Base-by-base conservation (phyloP, 2,329 filamentous ascomycete genomes). In the Botrytis porri region DNA sequence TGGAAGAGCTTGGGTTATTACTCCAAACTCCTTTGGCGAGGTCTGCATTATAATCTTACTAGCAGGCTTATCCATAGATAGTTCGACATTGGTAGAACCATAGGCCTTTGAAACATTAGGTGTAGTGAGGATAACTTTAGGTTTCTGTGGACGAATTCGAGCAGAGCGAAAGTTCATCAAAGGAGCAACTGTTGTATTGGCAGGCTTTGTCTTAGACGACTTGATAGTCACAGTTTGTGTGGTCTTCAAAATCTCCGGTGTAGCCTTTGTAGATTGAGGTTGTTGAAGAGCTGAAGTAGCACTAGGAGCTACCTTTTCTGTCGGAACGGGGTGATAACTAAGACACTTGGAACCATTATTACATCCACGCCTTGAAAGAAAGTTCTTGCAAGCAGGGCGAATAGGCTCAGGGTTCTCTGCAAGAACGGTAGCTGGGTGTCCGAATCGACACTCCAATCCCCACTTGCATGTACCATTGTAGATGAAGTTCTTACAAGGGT, bases 201-300 rank as follows among this genome's bases (percentile, higher is more conserved):
- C 3, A 62, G 14, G 22, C 1, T n/a, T 16, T 39, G 25, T 22
- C 60, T n/a, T 25, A 16, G 22, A 4, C 14, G 7, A 62, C 14
- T 16, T 39, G 25, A 20, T 0, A 51, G 6, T n/a, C 12, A 1
- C 1, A 37, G 2, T 5, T 0, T 12, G 22, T 65, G 29, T 3
- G 2, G 20, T n/a, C 29, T 62, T 20, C 5, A 16, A 29, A 41
- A 7, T 9, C 22, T 1, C 25, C 14, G 12, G 20, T 8, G 6
- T 48, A 65, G 10, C 25, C 7, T 0, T 51, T 6, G 22, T 65
- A 0, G 43, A n/a, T 51, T n/a, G 29, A 37, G 29, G n/a, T 3
- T 4, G 16, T 6, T 6, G 5, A 35, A 35, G 43, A 37, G 32
- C 22, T 51, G 4, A 7, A 37, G 12, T 45, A 1, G 63, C 25